These are phyloP conservation scores for Agaricus bisporus DNA, from an alignment of 768 basidiomycete genomes.

Conservation along the genomic window DNA sequence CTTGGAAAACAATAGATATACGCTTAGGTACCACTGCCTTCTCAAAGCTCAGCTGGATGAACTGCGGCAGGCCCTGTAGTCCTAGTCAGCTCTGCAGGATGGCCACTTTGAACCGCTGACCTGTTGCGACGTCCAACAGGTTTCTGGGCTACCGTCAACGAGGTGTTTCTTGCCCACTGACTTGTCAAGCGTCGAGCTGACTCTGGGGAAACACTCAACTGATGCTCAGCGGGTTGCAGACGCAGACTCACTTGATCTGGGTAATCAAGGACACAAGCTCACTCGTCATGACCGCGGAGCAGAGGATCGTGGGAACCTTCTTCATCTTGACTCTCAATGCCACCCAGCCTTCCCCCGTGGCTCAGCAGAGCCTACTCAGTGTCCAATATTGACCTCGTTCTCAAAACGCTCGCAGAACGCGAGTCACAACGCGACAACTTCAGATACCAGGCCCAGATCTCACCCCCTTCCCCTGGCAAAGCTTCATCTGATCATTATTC, in stretches of 20 bases:
- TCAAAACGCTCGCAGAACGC: conserved; percentile 28
- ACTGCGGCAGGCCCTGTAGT: conserved; percentile 71
- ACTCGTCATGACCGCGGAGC: conserved; percentile 14
- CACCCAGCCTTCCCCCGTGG: conserved; percentile 21
- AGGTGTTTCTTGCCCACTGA: conserved; percentile 65
- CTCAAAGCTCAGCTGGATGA: conserved; percentile 57
- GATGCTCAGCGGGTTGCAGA: background rate
- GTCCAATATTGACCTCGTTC: conserved; percentile 21
- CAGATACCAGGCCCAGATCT: conserved; percentile 14
- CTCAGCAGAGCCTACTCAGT: conserved; percentile 17
- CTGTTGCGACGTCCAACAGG: conserved; percentile 83
- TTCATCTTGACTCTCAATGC: background rate
- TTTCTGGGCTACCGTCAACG: conserved; percentile 66
- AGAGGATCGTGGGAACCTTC: conserved; percentile 12
- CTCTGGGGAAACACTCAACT: conserved; percentile 35
- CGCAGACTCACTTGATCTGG: conserved; percentile 42
- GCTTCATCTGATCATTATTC: conserved; percentile 48
- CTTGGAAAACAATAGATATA: conserved; percentile 71
- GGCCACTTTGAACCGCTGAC: conserved; percentile 23
- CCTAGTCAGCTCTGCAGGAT: background rate
- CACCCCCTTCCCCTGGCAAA: background rate
- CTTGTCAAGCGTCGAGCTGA: conserved; percentile 77
- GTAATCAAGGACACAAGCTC: conserved; percentile 36
- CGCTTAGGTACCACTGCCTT: conserved; percentile 47
- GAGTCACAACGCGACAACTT: conserved; percentile 27